Percentiles rank a stretch among this genome's conserved stretches.
Conservation (phyloP, 176 grass and related monocot genomes). For the Bolboschoenus planiculmis region DNA sequence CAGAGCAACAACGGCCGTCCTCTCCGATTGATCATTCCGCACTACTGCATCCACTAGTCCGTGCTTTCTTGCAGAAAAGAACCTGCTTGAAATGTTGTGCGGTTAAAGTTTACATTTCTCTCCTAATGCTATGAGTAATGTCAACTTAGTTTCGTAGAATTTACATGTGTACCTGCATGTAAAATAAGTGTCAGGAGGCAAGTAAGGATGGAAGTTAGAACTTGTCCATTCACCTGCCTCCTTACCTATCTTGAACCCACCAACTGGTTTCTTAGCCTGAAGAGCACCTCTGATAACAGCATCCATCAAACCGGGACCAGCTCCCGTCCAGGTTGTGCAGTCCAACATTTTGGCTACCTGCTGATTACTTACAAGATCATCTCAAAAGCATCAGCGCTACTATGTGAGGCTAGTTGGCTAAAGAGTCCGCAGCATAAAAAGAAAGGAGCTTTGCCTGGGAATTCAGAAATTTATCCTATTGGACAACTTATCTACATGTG, state of each 20-base stretch:
- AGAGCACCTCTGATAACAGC: slow-evolving; percentile 58
- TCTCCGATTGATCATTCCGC: slow-evolving; percentile 33
- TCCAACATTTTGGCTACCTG: slow-evolving; percentile 56
- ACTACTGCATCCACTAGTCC: slow-evolving; percentile 73
- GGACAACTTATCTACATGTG: background rate
- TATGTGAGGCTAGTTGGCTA: background rate
- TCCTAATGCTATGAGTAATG: background rate
- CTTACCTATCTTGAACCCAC: slow-evolving; percentile 71
- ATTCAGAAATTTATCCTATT: background rate
- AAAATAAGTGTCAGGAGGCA: slow-evolving; percentile 50
- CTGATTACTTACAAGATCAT: background rate
- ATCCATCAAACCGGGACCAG: slow-evolving; percentile 79
- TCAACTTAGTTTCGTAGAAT: background rate
- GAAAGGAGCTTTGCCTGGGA: background rate
- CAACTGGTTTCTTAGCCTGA: slow-evolving; percentile 46
- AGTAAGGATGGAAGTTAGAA: slow-evolving; percentile 68
- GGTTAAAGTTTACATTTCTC: background rate
- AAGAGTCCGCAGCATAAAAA: background rate
- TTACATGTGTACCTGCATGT: slow-evolving; percentile 62
- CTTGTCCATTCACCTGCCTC: slow-evolving; percentile 78
- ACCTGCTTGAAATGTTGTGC: slow-evolving; percentile 31
- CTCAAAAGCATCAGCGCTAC: background rate
- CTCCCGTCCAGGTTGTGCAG: slow-evolving; percentile 84
- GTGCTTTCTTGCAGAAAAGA: slow-evolving; percentile 89
- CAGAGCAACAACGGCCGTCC: slow-evolving; percentile 47